Base-by-base conservation (phyloP, 1,139 yeast genomes). In the Yamadazyma sp. region DNA sequence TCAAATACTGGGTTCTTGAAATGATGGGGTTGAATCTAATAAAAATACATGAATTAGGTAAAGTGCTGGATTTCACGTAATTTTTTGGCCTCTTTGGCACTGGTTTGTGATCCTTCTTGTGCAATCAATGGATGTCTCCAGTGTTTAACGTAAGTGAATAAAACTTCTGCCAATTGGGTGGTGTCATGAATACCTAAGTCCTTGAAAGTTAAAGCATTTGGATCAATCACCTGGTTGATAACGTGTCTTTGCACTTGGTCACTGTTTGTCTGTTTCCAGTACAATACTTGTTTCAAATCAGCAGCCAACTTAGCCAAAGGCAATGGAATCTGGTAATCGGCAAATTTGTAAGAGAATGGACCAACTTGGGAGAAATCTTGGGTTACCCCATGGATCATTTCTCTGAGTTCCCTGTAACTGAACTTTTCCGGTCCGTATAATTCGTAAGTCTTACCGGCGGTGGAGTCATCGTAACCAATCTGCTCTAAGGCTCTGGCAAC, bases 381-480 rank as follows among this genome's bases (percentile, higher is more conserved):
- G 41, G 81, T 81, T 50, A 81, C 78, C 48, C 82, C 78, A 56
- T 79, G 78, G 51, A 87, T 74, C 79, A 84, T 70, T 55, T 79
- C 82, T 63, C 89, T 75, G 45, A 87, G 75, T 60, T 86, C 87
- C 44, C 67, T 64, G 55, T 76, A 74, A n/a, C 82, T 61, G 60
- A 80, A 75, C 53, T 74, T 72, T 59, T 85, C 85, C 17, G 82
- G 77, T n/a, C 95, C 95, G 56, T 69, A 73, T 49, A 87, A 75
- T 64, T 87, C 96, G 61, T 63, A 87, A 38, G 85, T 76, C 64
- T 85, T 77, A 46, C 95, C 95, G 20, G 73, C 74, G 20, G 95
- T 86, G 37, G 87, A 69, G 61, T 87, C 95, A 61, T 87, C 92
- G 60, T 69, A 87, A 12, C 88, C 92, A 53, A 87, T 85, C 54